A percentile compares a stretch with the other conserved stretches of the same genome.
phyloP scores from a whole-genome alignment of 2,329 filamentous ascomycete genomes.

The Exophiala aquamarina region DNA sequence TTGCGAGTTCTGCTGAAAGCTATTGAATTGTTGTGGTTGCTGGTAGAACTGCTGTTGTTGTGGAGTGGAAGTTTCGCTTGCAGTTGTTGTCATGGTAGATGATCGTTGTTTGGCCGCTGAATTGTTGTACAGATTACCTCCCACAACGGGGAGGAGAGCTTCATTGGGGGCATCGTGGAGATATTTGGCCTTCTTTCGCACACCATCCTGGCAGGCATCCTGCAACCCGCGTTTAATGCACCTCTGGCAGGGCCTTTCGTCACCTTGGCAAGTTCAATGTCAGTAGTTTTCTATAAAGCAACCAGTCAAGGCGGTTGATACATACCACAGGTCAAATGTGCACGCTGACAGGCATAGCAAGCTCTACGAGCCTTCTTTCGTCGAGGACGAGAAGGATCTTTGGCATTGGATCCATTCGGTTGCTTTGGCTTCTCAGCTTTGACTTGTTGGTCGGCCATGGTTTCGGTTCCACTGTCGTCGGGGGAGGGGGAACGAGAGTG shows the following conservation, averaged over 20 bases:
- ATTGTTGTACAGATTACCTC: conserved; percentile 61
- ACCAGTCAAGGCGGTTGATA: conserved; percentile 31
- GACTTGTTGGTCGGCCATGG: conserved; percentile 34
- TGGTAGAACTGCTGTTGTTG: conserved; percentile 45
- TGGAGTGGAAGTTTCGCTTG: conserved; percentile 32
- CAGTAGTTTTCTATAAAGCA: conserved; percentile 10
- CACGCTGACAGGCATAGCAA: conserved; percentile 94
- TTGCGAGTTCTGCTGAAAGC: conserved; percentile 41
- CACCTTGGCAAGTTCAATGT: conserved; percentile 60
- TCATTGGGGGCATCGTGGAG: conserved; percentile 93
- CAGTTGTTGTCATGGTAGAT: conserved; percentile 24
- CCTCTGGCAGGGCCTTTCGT: conserved; percentile 88
- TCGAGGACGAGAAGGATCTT: conserved; percentile 84
- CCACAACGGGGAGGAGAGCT: conserved; percentile 81
- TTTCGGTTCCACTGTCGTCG: conserved; percentile 39
- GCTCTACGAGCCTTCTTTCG: conserved; percentile 95
- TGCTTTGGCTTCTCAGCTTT: conserved; percentile 48
- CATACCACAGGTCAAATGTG: conserved; percentile 98
- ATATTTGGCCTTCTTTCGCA: conserved; percentile 98
- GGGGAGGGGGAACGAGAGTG: conserved; percentile 34
- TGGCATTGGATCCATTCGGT: conserved; percentile 68
- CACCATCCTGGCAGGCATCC: conserved; percentile 90
- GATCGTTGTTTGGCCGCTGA: conserved; percentile 38
- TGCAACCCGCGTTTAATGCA: conserved; percentile 92
- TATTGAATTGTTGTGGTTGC: conserved; percentile 28